These are phyloP conservation scores for Cyanidioschyzon merolae DNA, from an alignment of 23 red algal genomes.

Conservation along the genomic window DNA sequence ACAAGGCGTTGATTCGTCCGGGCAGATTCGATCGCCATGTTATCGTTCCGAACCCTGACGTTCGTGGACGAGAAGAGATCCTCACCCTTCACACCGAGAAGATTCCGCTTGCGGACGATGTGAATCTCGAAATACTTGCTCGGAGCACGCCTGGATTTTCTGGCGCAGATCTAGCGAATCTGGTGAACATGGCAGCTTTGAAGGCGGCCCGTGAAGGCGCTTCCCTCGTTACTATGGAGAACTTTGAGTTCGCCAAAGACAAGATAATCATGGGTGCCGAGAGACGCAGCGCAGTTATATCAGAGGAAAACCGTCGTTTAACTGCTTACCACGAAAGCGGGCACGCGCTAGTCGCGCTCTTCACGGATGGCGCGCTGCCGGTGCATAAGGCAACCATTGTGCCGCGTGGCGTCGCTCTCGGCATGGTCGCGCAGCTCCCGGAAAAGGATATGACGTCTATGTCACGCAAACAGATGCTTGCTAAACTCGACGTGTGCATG, in stretches of 20 bases:
- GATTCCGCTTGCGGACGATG: conserved; percentile 66
- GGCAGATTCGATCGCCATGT: conserved; percentile 96
- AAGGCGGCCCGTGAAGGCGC: conserved; percentile 78
- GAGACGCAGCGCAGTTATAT: conserved; percentile 54
- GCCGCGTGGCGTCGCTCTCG: conserved; percentile 70
- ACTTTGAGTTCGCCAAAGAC: conserved; percentile 96
- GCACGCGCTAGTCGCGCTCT: conserved; percentile 76
- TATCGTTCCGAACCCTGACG: conserved; percentile 77
- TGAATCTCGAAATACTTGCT: conserved; percentile 75
- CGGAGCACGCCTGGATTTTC: conserved; percentile 92
- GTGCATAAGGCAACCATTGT: conserved; percentile 99
- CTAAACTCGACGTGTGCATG: conserved; percentile 90
- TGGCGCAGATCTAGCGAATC: conserved; percentile 87
- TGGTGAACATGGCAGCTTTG: conserved; percentile 92
- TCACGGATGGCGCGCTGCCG: conserved; percentile 68
- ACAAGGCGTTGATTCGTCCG: conserved; percentile 87
- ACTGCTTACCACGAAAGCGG: conserved; percentile 97
- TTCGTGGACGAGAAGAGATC: conserved; percentile 74
- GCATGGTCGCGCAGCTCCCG: conserved; percentile 92
- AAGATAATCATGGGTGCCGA: conserved; percentile 99
- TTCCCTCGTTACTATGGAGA: conserved; percentile 46
- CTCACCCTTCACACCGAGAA: conserved; percentile 67
- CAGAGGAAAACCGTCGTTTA: conserved; percentile 50
- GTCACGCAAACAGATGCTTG: conserved; percentile 73
- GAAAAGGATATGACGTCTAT: conserved; percentile 78